Base-by-base conservation (phyloP, 257 asterid species). In the Pogostemon cablin region DNA sequence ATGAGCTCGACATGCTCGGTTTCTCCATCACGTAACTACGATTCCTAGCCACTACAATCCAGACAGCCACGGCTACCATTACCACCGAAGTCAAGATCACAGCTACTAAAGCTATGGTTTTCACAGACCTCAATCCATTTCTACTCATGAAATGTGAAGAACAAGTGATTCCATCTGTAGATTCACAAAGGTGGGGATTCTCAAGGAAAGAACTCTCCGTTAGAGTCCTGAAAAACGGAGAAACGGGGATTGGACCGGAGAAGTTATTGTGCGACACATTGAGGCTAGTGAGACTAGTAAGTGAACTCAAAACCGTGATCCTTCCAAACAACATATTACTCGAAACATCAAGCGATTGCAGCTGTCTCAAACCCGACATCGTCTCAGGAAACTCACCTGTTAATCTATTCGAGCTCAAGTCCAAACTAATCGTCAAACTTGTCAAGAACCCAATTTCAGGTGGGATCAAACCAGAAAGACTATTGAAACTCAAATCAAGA, bases 261-360 rank as follows among this genome's bases (percentile, higher is more conserved):
- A 93, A 87, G 80, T 93, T 87, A 69, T 93, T 93, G 69, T 76
- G 86, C 0, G 98, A 93, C 49, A 88, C 74, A 67, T 93, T 90
- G 53, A 93, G 69, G 76, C 75, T 78, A 15, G 97, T 87, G 69
- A 93, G 96, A 72, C 98, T 93, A 2, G 95, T 85, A 6, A 93
- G 85, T 61, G 78, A 71, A 62, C 92, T 81, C 17, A 93, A 73
- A 77, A 90, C 77, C 0, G 80, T 41, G 34, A 93, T 90, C 73
- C 57, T 80, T 25, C 98, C 98, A 9, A 53, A 65, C 49, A 93
- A 58, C 78, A 59, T 68, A 53, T 93, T 93, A 60, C 69, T 72
- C 4, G 97, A 86, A 42, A 93, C 81, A 75, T 90, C 98, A 63
- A 93, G 91, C 0, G 98, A 90, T 58, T 93, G 97, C 69, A 93